Evolutionary conservation across 108 stramenopile genomes (phyloP), one percentile per base, ranked within the genome.

Genomic region (Pseudonitzschia delicatissima): DNA sequence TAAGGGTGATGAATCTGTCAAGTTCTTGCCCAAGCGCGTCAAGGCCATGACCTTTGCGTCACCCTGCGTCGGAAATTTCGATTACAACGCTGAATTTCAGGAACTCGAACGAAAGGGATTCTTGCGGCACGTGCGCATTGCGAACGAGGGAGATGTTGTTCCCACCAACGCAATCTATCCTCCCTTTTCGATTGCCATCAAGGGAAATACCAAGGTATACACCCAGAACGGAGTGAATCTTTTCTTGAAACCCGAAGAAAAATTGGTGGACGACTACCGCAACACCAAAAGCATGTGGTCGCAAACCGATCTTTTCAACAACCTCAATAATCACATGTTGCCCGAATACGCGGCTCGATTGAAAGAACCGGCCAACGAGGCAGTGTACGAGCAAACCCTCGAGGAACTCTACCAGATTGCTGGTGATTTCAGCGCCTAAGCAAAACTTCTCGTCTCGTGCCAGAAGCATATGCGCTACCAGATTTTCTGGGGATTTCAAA

Each of bases 1-100:
- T 25, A n/a, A 35, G 67, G 69, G 44, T n/a, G 51, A 52, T 27
- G 0, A 23, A 32, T 13, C 18, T 29, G 33, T 34, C 0, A 28
- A 53, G 52, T 26, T 27, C 52, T 27, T 83, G 82, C 35, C 85
- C 82, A 53, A 68, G 55, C 45, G 68, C 70, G 69, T 88, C 33
- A 76, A 81, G 27, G 72, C 80, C 15, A 33, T 71, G 39, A 82
- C 82, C 4, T 88, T 83, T 72, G 87, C 82, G 18, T 66, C 78
- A 52, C 87, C 87, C 0, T 72, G 69, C 45, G 62, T 79, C 60
- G 84, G 61, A 23, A 45, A 57, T 17, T 18, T 6, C 31, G 52
- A 28, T 28, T 53, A 13, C 28, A 8, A 53, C 12, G 15, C 21
- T 7, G 52, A 53, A 31, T 53, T 13, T 15, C 52, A 53, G 1